phyloP scores from a whole-genome alignment of 257 asterid genomes.

The Scutellaria minor region DNA sequence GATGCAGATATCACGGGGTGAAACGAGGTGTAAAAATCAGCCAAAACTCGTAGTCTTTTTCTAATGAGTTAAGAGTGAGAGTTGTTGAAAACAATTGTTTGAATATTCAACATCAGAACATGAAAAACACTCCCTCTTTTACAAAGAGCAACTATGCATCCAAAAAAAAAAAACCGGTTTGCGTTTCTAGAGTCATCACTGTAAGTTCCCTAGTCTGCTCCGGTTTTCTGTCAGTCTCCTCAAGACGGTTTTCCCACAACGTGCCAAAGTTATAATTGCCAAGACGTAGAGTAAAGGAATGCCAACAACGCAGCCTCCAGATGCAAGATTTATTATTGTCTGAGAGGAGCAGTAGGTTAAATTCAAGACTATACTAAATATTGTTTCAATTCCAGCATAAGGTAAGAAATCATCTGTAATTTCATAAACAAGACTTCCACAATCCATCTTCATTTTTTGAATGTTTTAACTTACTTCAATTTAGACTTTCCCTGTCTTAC shows the following conservation, averaged over 20 bases:
- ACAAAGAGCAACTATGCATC: constrained; percentile 7
- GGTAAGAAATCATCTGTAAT: not conserved
- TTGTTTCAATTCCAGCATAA: not conserved
- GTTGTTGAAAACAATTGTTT: not conserved
- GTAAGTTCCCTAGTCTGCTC: constrained; percentile 47
- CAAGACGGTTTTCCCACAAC: constrained; percentile 78
- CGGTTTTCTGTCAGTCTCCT: constrained; percentile 60
- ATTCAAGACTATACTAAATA: not conserved
- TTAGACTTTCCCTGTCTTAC: too few species aligned
- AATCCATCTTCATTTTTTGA: not conserved
- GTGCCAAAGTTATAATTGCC: constrained; percentile 58
- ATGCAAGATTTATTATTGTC: constrained; percentile 79
- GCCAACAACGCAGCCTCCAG: constrained; percentile 83
- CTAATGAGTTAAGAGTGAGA: not conserved
- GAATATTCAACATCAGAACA: not conserved
- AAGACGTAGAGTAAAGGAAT: constrained; percentile 75
- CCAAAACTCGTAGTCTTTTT: too few species aligned
- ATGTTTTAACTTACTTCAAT: too few species aligned
- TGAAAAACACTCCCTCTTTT: constrained; percentile 7
- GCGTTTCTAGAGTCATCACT: constrained; percentile 27
- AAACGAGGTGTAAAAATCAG: too few species aligned
- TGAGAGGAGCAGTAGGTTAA: constrained; percentile 40
- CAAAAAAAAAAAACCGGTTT: not conserved
- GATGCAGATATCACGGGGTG: too few species aligned
- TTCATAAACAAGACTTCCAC: not conserved